Percentiles rank a stretch among this genome's conserved stretches.
Conservation (phyloP, 768 basidiomycete genomes). For the Auriculariales sp. region DNA sequence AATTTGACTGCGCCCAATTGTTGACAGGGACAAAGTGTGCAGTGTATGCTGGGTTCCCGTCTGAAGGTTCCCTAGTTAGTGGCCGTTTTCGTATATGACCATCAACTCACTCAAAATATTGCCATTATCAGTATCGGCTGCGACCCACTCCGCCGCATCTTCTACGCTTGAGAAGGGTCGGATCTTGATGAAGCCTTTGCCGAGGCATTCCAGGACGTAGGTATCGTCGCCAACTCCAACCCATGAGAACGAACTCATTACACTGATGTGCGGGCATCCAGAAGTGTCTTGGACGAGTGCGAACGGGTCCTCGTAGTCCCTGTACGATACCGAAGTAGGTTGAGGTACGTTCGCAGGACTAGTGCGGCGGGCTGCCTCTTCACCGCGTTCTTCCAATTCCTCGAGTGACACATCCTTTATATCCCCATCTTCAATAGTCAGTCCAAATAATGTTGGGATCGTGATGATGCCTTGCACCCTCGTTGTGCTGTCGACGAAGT, state of each 20-base stretch:
- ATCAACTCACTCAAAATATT: background rate
- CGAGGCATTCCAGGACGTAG: constrained; percentile 65
- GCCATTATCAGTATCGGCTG: constrained; percentile 15
- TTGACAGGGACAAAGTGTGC: constrained; percentile 41
- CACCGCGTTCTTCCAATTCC: constrained; percentile 29
- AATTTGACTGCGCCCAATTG: constrained; percentile 24
- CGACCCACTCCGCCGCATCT: background rate
- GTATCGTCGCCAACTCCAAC: constrained; percentile 59
- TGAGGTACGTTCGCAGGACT: constrained; percentile 19
- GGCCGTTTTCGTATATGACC: too few relatives aligned
- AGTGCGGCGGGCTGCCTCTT: constrained; percentile 2
- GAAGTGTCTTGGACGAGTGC: constrained; percentile 27
- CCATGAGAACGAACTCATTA: constrained; percentile 55
- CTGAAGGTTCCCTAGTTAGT: background rate
- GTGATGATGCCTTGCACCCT: constrained; percentile 61
- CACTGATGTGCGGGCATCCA: constrained; percentile 33
- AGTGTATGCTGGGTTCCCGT: constrained; percentile 19
- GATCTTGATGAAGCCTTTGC: constrained; percentile 52
- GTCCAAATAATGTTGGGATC: constrained; percentile 70
- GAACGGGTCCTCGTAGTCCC: constrained; percentile 67
- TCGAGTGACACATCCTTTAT: constrained; percentile 45
- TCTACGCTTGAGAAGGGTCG: constrained; percentile 25
- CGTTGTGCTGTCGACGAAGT: constrained; percentile 68
- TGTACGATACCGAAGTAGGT: constrained; percentile 53
- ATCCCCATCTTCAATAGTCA: constrained; percentile 58